These are phyloP conservation scores for Phaffia australis DNA, from an alignment of 768 basidiomycete species.

Conservation along the genomic window DNA sequence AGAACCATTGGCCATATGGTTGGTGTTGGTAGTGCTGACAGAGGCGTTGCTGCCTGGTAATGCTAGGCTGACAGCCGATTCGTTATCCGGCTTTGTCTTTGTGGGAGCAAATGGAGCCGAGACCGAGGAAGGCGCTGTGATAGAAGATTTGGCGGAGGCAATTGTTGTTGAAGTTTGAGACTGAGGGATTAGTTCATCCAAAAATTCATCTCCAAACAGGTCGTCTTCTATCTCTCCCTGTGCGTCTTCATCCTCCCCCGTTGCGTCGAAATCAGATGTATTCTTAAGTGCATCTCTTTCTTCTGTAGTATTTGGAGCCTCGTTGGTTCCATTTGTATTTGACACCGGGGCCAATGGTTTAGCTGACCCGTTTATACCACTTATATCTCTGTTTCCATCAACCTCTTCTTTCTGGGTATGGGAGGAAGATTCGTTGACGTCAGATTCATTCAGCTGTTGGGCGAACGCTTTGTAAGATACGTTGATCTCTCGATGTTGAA, in stretches of 20 bases:
- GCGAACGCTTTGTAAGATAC: slow-evolving; percentile 6
- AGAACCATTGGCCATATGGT: not conserved
- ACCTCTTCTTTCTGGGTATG: not conserved
- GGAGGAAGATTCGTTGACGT: not conserved
- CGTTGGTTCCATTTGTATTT: too few relatives aligned
- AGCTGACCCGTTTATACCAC: slow-evolving; percentile 52
- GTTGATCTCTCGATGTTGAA: not conserved
- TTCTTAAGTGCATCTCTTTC: not conserved
- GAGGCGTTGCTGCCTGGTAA: too few relatives aligned
- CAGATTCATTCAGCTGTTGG: not conserved
- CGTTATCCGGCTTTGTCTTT: slow-evolving; percentile 25
- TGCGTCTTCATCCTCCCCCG: slow-evolving; percentile 46
- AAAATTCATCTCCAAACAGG: slow-evolving; percentile 20
- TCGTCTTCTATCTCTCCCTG: slow-evolving; percentile 43
- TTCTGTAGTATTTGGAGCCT: slow-evolving; percentile 53
- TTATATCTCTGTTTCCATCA: not conserved
- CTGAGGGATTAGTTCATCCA: slow-evolving; percentile 26
- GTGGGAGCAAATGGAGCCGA: slow-evolving; percentile 11
- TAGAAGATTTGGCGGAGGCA: slow-evolving; percentile 19
- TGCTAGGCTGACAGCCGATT: too few relatives aligned
- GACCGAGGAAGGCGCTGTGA: not conserved
- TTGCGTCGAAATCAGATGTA: not conserved
- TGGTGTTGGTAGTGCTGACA: too few relatives aligned
- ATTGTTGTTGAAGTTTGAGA: slow-evolving; percentile 23
- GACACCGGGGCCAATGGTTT: slow-evolving; percentile 67